Evolutionary conservation across 257 asterid species (phyloP).

Genomic region (Hygrophila difformis): DNA sequence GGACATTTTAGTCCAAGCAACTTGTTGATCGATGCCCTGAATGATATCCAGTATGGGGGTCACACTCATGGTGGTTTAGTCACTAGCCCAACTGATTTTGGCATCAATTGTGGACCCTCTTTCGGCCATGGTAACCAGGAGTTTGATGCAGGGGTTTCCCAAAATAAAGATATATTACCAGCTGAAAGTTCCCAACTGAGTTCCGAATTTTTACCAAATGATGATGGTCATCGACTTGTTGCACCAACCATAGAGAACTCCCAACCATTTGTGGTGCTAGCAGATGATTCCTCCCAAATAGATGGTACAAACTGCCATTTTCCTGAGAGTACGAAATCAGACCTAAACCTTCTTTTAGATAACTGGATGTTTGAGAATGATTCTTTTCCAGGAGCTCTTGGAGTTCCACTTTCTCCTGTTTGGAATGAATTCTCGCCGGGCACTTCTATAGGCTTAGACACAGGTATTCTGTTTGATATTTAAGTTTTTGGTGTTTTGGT

Average conservation of each 20-base stretch:
- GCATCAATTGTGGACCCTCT: slow-evolving; percentile 20
- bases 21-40: slow-evolving; percentile 13
- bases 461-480: slow-evolving; percentile 32
- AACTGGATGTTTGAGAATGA: slow-evolving; percentile 33
- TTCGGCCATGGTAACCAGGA: slow-evolving; percentile 19
- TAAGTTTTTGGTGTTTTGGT: slow-evolving; percentile 15
- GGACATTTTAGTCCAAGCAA: slow-evolving; percentile 12
- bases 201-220: slow-evolving; percentile 3
- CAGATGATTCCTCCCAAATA: slow-evolving; percentile 8
- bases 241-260: slow-evolving; percentile 5
- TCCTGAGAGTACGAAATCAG: slow-evolving; percentile 19
- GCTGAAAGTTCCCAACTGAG: slow-evolving; percentile 15
- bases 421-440: slow-evolving; percentile 36
- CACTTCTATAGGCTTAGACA: slow-evolving; percentile 25
- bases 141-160: slow-evolving; percentile 19
- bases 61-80: slow-evolving; percentile 18
- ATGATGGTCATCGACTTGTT: slow-evolving; percentile 14
- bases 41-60: slow-evolving; percentile 21
- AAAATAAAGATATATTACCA: slow-evolving; percentile 14
- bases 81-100: slow-evolving; percentile 19
- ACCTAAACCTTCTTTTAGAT: slow-evolving; percentile 24
- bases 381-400: slow-evolving; percentile 24
- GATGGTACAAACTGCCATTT: slow-evolving; percentile 21
- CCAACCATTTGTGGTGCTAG: slow-evolving; percentile 14
- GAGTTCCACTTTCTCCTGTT: slow-evolving; percentile 29